A percentile compares a stretch with the other conserved stretches of the same genome.
phyloP scores from a whole-genome alignment of 2,329 filamentous ascomycete species.

The Alternaria triticimaculans region DNA sequence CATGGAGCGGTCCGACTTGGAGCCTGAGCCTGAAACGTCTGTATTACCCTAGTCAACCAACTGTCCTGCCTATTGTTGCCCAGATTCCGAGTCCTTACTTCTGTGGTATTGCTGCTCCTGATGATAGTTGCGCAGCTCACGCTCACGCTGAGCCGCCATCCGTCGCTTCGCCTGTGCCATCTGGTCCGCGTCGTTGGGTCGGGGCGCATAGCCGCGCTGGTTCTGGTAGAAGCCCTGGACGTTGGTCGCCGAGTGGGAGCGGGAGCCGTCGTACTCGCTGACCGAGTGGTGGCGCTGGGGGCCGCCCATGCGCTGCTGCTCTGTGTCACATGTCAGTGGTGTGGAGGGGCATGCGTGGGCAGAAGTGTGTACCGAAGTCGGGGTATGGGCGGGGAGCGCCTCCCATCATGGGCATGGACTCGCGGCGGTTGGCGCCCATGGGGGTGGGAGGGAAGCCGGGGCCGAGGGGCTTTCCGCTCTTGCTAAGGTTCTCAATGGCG shows the following conservation, averaged over 20 bases:
- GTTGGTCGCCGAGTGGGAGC: slow-evolving; percentile 76
- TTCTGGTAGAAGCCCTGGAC: slow-evolving; percentile 93
- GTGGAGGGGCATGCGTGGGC: neutral
- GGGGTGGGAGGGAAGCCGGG: slow-evolving; percentile 34
- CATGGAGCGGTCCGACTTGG: slow-evolving; percentile 85
- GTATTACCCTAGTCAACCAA: slow-evolving; percentile 66
- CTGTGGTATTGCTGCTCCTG: slow-evolving; percentile 99
- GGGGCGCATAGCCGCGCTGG: slow-evolving; percentile 83
- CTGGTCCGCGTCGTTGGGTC: slow-evolving; percentile 91
- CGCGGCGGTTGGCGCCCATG: slow-evolving; percentile 70
- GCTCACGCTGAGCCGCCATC: slow-evolving; percentile 98
- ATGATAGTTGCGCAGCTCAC: slow-evolving; percentile 99
- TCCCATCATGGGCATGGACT: slow-evolving; percentile 74
- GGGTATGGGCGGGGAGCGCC: slow-evolving; percentile 59
- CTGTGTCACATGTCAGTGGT: slow-evolving; percentile 44
- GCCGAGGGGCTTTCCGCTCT: slow-evolving; percentile 91
- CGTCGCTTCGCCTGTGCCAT: slow-evolving; percentile 99
- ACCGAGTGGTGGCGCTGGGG: slow-evolving; percentile 81
- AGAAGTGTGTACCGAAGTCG: slow-evolving; percentile 62
- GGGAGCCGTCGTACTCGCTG: slow-evolving; percentile 80
- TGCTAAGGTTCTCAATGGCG: slow-evolving; percentile 92
- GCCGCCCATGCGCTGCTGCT: slow-evolving; percentile 69
- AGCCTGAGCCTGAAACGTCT: slow-evolving; percentile 72
- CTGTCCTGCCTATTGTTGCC: slow-evolving; percentile 63
- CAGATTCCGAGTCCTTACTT: slow-evolving; percentile 87